These are phyloP conservation scores for Ceratocystis albifundus DNA, from an alignment of 2,329 filamentous ascomycete species.

Conservation along the genomic window DNA sequence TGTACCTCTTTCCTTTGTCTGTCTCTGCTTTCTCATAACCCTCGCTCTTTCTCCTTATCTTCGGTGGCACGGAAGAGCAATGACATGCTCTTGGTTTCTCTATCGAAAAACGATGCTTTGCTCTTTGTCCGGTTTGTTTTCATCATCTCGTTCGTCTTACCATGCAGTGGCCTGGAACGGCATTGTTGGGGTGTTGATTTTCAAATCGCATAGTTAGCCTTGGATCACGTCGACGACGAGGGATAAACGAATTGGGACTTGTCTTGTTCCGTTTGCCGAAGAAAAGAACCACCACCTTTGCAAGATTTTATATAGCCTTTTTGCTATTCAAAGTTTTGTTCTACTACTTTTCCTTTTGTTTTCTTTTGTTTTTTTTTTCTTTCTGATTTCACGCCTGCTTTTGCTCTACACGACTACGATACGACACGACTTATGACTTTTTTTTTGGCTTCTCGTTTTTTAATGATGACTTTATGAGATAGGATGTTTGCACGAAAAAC, in stretches of 20 bases:
- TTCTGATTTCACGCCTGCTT: not conserved
- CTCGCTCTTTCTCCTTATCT: constrained; percentile 6
- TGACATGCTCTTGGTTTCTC: not conserved
- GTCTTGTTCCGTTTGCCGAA: not conserved
- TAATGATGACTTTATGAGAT: constrained; percentile 8
- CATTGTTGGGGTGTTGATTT: not conserved
- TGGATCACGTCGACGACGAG: not conserved
- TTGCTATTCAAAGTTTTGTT: not conserved
- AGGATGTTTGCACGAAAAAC: not conserved
- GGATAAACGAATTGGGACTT: not conserved
- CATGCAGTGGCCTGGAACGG: constrained; percentile 10
- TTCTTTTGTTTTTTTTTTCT: not conserved
- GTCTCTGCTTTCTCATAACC: not conserved
- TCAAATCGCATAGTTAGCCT: not conserved
- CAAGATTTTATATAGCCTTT: not conserved
- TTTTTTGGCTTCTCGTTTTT: constrained; percentile 9
- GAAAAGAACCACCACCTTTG: not conserved
- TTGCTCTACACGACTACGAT: constrained; percentile 9
- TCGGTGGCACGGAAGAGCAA: not conserved
- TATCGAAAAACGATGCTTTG: not conserved
- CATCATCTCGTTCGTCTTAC: not conserved
- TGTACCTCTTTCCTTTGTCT: constrained; percentile 13
- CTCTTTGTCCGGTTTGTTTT: not conserved
- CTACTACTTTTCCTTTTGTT: not conserved
- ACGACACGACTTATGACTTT: constrained; percentile 13